Percentiles rank a stretch among this genome's conserved stretches.
phyloP scores from a whole-genome alignment of 2,329 filamentous ascomycete species.

The Balansia obtecta region DNA sequence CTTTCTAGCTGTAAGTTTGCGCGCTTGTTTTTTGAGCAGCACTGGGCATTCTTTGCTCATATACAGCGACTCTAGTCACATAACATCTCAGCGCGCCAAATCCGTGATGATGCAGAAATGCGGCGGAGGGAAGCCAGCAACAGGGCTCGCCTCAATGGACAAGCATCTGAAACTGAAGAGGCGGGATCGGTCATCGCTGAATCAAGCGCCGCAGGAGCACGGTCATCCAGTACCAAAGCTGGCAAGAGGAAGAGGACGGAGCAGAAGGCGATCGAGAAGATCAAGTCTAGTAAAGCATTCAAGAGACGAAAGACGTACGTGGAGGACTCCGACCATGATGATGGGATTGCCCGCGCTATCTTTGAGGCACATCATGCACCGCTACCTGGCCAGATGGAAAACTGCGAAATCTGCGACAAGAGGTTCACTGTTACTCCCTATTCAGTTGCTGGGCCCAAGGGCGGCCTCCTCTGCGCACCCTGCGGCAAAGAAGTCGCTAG shows the following conservation, averaged over 20 bases:
- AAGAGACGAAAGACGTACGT: conserved; percentile 36
- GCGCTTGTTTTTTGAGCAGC: background rate
- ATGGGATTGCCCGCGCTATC: conserved; percentile 36
- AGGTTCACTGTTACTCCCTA: conserved; percentile 90
- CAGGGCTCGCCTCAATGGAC: conserved; percentile 11
- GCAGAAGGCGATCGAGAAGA: conserved; percentile 44
- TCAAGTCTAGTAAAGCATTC: conserved; percentile 47
- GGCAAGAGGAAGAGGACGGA: conserved; percentile 32
- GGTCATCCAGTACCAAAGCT: conserved; percentile 17
- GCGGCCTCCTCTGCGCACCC: conserved; percentile 70
- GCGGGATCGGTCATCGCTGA: conserved; percentile 8
- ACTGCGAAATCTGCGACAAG: conserved; percentile 75
- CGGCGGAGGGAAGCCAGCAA: conserved; percentile 29
- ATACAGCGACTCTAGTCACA: conserved; percentile 38
- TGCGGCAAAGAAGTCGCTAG: conserved; percentile 67
- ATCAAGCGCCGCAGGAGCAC: conserved; percentile 14
- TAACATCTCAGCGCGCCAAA: conserved; percentile 54
- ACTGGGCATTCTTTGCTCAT: conserved; percentile 7
- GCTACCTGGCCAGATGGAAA: conserved; percentile 74
- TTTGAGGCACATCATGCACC: conserved; percentile 37
- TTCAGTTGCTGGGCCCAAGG: conserved; percentile 68
- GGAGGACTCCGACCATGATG: conserved; percentile 31
- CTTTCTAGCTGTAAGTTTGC: conserved; percentile 34
- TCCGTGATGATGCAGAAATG: conserved; percentile 35
- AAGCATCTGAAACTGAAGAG: conserved; percentile 10